Conservation (phyloP, 345 rosid species). For the Salix exigua region DNA sequence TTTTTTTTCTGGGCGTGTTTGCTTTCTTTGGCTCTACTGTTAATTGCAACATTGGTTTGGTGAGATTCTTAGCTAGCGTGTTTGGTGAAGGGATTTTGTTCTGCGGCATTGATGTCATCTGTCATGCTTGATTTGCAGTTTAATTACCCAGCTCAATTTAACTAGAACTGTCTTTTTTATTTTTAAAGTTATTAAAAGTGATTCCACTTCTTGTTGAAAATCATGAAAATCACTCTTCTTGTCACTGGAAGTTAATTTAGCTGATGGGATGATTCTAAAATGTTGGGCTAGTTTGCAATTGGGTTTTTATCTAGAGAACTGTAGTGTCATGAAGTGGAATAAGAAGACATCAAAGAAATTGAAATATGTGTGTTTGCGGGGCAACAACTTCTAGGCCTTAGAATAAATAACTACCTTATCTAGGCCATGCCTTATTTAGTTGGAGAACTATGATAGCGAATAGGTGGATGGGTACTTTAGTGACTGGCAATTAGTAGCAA, state of each 20-base stretch:
- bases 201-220: neutral
- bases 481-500: neutral
- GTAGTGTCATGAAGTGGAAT: neutral
- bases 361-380: neutral
- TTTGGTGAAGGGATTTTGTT: neutral
- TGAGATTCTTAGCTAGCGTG: neutral
- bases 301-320: neutral
- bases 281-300: neutral
- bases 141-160: neutral
- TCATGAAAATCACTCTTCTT: neutral
- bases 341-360: neutral
- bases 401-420: neutral
- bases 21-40: neutral
- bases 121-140: neutral
- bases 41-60: neutral
- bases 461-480: neutral
- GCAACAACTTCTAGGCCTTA: neutral
- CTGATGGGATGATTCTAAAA: neutral
- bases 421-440: neutral
- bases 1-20: neutral
- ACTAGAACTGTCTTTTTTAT: neutral
- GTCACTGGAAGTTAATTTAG: neutral
- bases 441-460: neutral
- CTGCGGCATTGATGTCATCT: neutral
- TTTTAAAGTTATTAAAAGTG: neutral